Percentiles rank a stretch among this genome's conserved stretches.
phyloP scores from a whole-genome alignment of 2,329 filamentous ascomycete genomes.

The Beauveria caledonica region DNA sequence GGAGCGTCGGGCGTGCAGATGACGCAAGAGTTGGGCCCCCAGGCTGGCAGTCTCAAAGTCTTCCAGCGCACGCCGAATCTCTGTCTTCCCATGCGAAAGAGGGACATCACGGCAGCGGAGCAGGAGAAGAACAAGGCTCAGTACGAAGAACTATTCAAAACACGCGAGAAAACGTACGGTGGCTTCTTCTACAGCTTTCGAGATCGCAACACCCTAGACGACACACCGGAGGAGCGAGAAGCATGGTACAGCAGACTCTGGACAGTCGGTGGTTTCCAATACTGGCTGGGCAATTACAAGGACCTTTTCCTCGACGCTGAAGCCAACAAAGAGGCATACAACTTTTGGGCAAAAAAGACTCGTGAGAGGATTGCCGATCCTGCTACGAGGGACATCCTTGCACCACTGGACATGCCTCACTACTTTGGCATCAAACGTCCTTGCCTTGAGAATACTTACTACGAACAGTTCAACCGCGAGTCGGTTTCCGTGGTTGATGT shows the following conservation, averaged over 20 bases:
- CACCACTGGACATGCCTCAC: constrained; percentile 36
- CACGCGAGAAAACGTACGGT: not conserved
- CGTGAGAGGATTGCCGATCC: constrained; percentile 36
- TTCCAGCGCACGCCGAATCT: constrained; percentile 57
- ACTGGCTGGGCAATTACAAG: constrained; percentile 11
- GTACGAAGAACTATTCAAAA: not conserved
- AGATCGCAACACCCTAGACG: constrained; percentile 6
- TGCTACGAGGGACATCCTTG: constrained; percentile 34
- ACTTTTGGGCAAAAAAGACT: constrained; percentile 40
- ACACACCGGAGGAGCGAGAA: constrained; percentile 30
- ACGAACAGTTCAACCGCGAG: constrained; percentile 31
- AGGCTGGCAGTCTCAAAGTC: constrained; percentile 40
- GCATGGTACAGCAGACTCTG: constrained; percentile 34
- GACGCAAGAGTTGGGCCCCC: constrained; percentile 44
- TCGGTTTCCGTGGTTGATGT: constrained; percentile 28
- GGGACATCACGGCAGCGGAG: constrained; percentile 14
- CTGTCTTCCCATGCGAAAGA: constrained; percentile 48
- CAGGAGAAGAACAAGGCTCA: not conserved
- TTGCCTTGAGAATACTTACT: constrained; percentile 40
- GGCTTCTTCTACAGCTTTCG: not conserved
- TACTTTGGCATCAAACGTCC: constrained; percentile 38
- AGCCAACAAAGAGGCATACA: constrained; percentile 36
- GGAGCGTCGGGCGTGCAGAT: constrained; percentile 52
- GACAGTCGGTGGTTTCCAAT: constrained; percentile 35
- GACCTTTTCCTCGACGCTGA: constrained; percentile 34